Evolutionary conservation across 805 yeast genomes (phyloP).

Genomic region (Spathaspora arborariae): DNA sequence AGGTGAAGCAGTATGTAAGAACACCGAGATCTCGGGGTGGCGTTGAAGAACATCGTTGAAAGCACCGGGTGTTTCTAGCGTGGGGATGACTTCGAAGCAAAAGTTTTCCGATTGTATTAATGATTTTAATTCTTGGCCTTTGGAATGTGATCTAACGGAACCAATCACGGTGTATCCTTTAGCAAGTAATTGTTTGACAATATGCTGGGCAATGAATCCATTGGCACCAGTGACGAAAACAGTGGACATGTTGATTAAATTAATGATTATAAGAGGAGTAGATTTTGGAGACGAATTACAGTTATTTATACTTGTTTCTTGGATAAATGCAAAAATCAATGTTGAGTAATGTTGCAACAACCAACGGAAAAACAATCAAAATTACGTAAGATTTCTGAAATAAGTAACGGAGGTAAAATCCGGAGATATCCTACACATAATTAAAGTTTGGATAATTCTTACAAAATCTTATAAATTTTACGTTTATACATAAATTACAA

Average conservation of each 20-base stretch:
- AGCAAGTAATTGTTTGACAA: conserved; percentile 35
- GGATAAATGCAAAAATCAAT: background rate
- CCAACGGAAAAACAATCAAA: no score
- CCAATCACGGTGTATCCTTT: conserved; percentile 40
- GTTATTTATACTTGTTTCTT: background rate
- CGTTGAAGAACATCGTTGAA: conserved; percentile 19
- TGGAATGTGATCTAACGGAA: conserved; percentile 10
- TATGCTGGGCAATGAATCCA: conserved; percentile 51
- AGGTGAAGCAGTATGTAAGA: conserved; percentile 26
- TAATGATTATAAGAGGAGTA: no score
- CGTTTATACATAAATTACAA: background rate
- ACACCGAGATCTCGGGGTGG: conserved; percentile 21
- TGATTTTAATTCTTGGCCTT: conserved; percentile 30
- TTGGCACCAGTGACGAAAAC: conserved; percentile 51
- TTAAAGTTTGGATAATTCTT: no score
- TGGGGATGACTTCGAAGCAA: conserved; percentile 18
- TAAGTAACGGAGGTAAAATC: background rate
- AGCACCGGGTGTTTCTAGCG: conserved; percentile 14
- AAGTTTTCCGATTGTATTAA: conserved; percentile 17
- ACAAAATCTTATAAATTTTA: no score
- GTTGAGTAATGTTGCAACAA: background rate
- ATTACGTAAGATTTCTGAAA: background rate
- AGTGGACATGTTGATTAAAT: conserved; percentile 7
- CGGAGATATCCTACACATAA: no score
- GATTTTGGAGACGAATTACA: no score